Evolutionary conservation across 2,329 filamentous ascomycete species (phyloP).

Genomic region (Blastomyces emzantsi): DNA sequence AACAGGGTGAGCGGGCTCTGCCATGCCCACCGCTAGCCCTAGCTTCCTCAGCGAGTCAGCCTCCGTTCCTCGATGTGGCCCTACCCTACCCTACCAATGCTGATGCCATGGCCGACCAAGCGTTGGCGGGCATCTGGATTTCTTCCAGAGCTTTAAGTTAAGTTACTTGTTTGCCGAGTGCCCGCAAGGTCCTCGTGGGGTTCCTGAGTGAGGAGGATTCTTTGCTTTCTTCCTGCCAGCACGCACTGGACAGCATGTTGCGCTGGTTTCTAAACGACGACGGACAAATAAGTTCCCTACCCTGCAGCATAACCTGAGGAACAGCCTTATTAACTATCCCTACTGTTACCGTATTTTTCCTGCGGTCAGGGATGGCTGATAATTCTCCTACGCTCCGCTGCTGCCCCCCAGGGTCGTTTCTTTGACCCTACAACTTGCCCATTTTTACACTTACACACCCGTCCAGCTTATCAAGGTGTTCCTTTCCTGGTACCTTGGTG

Average conservation of each 20-base stretch:
- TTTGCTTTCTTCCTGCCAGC: no score
- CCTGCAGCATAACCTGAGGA: background rate
- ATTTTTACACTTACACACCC: background rate
- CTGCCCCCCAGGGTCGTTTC: background rate
- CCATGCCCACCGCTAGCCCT: background rate
- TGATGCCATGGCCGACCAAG: no score
- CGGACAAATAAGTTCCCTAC: background rate
- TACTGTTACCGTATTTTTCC: background rate
- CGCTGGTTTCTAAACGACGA: background rate
- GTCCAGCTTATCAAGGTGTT: background rate
- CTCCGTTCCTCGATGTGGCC: background rate
- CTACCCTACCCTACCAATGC: no score
- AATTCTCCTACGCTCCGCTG: background rate
- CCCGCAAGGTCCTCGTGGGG: background rate
- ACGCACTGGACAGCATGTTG: no score
- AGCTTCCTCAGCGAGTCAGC: background rate
- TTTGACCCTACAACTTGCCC: background rate
- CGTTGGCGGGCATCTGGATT: background rate
- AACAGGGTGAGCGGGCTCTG: no score
- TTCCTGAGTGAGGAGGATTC: background rate
- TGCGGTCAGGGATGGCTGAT: background rate
- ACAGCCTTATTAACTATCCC: no score
- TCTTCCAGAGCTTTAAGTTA: background rate
- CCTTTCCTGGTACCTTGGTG: background rate
- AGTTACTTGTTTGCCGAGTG: background rate